These are phyloP conservation scores for Trypanosoma rangeli DNA, from an alignment of 208 protist genomes.

Conservation along the genomic window DNA sequence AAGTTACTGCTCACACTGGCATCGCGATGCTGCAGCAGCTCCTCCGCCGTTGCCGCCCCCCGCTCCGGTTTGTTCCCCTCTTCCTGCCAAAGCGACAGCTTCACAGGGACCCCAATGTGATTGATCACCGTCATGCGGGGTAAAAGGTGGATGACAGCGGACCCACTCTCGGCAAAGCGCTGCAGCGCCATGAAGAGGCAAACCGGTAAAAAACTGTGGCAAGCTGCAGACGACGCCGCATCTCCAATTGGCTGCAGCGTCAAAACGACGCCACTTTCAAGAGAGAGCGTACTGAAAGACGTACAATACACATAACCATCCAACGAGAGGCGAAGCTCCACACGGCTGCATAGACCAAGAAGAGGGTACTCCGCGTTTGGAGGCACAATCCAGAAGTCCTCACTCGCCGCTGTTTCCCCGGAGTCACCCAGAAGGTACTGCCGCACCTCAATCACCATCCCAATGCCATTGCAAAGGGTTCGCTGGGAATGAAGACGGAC, in stretches of 20 bases:
- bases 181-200: slow-evolving; percentile 54
- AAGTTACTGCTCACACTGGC: neutral
- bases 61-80: slow-evolving; percentile 17
- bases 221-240: neutral
- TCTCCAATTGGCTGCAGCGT: slow-evolving; percentile 5
- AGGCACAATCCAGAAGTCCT: slow-evolving; percentile 17
- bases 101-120: slow-evolving; percentile 66
- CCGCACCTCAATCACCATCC: slow-evolving; percentile 40
- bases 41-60: neutral
- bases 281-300: slow-evolving; percentile 21
- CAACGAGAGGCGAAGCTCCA: slow-evolving; percentile 25
- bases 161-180: slow-evolving; percentile 44
- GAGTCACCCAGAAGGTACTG: slow-evolving; percentile 26
- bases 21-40: neutral
- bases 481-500: slow-evolving; percentile 55
- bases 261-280: slow-evolving; percentile 24
- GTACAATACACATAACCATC: slow-evolving; percentile 18
- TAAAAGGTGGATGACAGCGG: slow-evolving; percentile 55
- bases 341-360: slow-evolving; percentile 15
- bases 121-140: slow-evolving; percentile 71
- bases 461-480: slow-evolving; percentile 49
- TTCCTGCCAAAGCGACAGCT: slow-evolving; percentile 56
- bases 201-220: slow-evolving; percentile 26
- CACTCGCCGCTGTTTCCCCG: slow-evolving; percentile 13
- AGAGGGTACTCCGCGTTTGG: slow-evolving; percentile 31